phyloP scores from a whole-genome alignment of 1,139 yeast genomes.

The Candida glucosophila region DNA sequence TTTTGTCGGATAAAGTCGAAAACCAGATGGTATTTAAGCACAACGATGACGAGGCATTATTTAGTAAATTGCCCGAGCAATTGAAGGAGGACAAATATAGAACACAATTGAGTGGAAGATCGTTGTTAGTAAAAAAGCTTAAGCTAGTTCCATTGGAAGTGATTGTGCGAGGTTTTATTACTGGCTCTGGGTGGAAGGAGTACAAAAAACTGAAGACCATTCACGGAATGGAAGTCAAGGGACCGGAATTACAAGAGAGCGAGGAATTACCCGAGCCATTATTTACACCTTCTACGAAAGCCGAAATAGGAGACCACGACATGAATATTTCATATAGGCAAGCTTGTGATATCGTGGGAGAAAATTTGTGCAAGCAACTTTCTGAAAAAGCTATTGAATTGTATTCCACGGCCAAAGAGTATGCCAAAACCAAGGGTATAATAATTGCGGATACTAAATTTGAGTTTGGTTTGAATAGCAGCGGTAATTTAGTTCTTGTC shows the following conservation, averaged over 20 bases:
- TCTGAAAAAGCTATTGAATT: conserved; percentile 57
- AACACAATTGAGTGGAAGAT: conserved; percentile 63
- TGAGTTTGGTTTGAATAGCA: conserved; percentile 80
- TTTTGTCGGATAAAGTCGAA: conserved; percentile 48
- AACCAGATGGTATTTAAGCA: conserved; percentile 56
- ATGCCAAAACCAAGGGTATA: conserved; percentile 73
- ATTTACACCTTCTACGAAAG: conserved; percentile 96
- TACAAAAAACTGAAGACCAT: conserved; percentile 74
- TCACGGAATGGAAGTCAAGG: conserved; percentile 72
- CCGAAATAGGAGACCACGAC: conserved; percentile 96
- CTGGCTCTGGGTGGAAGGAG: conserved; percentile 98
- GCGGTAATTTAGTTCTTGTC: conserved; percentile 64
- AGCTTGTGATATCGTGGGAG: conserved; percentile 76
- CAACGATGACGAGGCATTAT: conserved; percentile 38
- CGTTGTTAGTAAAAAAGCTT: conserved; percentile 74
- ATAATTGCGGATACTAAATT: conserved; percentile 97
- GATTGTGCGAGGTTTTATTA: conserved; percentile 93
- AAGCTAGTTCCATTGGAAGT: conserved; percentile 89
- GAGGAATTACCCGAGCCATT: conserved; percentile 75
- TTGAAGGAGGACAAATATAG: conserved; percentile 52
- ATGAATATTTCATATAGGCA: conserved; percentile 85
- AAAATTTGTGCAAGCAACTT: conserved; percentile 56
- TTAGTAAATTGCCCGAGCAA: conserved; percentile 53
- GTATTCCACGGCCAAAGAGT: conserved; percentile 77
- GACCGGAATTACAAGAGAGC: conserved; percentile 60